A percentile compares a stretch with the other conserved stretches of the same genome.
Evolutionary conservation across 2,329 filamentous ascomycete species (phyloP).

Genomic region (Parasarocladium wereldwijsianum): DNA sequence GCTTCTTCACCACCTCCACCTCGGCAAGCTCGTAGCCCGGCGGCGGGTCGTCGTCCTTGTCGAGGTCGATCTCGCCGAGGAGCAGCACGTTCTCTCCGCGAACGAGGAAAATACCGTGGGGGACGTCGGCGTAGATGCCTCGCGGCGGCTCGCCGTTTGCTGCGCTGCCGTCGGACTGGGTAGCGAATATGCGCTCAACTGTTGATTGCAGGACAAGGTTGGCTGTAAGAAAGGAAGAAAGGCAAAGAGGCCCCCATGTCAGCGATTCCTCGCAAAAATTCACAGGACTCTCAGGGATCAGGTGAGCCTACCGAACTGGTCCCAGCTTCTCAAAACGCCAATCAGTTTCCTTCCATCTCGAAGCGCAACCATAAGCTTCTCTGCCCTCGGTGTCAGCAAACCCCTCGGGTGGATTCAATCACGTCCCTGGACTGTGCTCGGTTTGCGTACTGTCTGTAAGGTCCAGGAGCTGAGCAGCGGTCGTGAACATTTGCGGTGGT

Average conservation of each 20-base stretch:
- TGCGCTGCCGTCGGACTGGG: slow-evolving; percentile 20
- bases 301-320: slow-evolving; percentile 71
- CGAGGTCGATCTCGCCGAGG: slow-evolving; percentile 89
- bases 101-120: slow-evolving; percentile 78
- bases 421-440: no score
- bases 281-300: not conserved
- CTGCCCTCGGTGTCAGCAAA: slow-evolving; percentile 30
- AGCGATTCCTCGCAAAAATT: no score
- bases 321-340: slow-evolving; percentile 87
- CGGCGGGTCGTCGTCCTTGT: slow-evolving; percentile 79
- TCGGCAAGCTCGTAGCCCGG: slow-evolving; percentile 56
- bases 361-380: slow-evolving; percentile 85
- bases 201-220: slow-evolving; percentile 93
- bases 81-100: slow-evolving; percentile 94
- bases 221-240: no score
- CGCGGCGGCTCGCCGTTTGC: slow-evolving; percentile 13
- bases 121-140: slow-evolving; percentile 66
- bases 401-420: not conserved
- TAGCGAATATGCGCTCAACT: slow-evolving; percentile 70
- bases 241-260: not conserved
- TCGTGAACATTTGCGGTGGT: slow-evolving; percentile 96
- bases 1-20: slow-evolving; percentile 51
- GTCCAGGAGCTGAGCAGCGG: slow-evolving; percentile 86
- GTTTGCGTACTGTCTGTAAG: slow-evolving; percentile 81
- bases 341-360: slow-evolving; percentile 90